Conservation (phyloP, 2,329 filamentous ascomycete genomes). For the Phoma sp. region DNA sequence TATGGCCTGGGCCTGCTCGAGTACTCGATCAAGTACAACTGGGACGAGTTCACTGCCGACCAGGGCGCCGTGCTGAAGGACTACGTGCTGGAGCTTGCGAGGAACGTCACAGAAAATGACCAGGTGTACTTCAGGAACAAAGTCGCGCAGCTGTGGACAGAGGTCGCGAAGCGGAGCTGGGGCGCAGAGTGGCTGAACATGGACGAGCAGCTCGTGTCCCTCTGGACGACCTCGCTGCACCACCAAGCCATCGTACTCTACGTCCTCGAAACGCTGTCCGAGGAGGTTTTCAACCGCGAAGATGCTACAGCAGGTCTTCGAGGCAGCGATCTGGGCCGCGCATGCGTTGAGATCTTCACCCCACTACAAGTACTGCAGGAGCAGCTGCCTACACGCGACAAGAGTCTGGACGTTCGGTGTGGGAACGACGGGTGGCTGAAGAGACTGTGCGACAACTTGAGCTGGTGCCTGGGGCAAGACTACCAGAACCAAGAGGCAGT, state of each 20-base stretch:
- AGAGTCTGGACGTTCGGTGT: constrained; percentile 72
- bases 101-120: constrained; percentile 73
- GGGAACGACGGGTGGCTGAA: constrained; percentile 88
- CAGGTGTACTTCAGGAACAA: constrained; percentile 90
- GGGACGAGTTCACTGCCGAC: constrained; percentile 73
- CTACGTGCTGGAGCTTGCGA: constrained; percentile 82
- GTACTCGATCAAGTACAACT: constrained; percentile 85
- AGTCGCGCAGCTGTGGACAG: constrained; percentile 91
- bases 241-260: constrained; percentile 89
- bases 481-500: constrained; percentile 71
- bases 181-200: constrained; percentile 93
- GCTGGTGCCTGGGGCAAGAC: constrained; percentile 73
- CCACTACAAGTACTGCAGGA: constrained; percentile 77
- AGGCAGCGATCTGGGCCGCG: constrained; percentile 83
- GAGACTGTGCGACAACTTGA: constrained; percentile 76
- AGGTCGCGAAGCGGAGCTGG: constrained; percentile 93
- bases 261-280: constrained; percentile 88
- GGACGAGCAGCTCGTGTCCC: constrained; percentile 80
- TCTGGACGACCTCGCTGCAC: constrained; percentile 72
- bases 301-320: constrained; percentile 85
- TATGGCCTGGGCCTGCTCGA: constrained; percentile 93
- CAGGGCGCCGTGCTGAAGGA: constrained; percentile 73
- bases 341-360: constrained; percentile 93
- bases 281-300: constrained; percentile 92
- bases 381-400: constrained; percentile 76